Base-by-base conservation (phyloP, 1,284 basidiomycete genomes). In the Tetrapyrgos nigripes region DNA sequence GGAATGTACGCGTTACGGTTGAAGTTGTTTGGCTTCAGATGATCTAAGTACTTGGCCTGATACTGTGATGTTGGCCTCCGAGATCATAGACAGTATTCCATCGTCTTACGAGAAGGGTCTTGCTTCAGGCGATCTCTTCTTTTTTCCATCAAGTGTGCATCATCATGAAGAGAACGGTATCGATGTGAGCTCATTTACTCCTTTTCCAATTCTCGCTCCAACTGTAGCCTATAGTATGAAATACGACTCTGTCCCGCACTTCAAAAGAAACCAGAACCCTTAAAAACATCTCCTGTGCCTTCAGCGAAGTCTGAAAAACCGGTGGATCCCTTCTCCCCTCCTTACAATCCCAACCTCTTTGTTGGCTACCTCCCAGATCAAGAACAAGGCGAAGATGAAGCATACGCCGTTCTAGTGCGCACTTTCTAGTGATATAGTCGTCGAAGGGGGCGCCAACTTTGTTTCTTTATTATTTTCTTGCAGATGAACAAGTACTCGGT, bases 401-500 rank as follows among this genome's bases (percentile, higher is more conserved):
- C 87, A 58, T 93, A 94, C 76, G 85, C 86, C 49, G 80, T 92
- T 28, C 71, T 96, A 78, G 94, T 94, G 66, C 71, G 88, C 79
- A n/a, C 5, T 43, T 14, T 27, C 52, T 31, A 48, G 14, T 40
- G 53, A 40, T 19, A n/a, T n/a, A n/a, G n/a, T n/a, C n/a, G n/a
- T n/a, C n/a, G n/a, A n/a, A n/a, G n/a, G n/a, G n/a, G n/a, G n/a
- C n/a, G n/a, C n/a, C n/a, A n/a, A n/a, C n/a, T n/a, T n/a, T n/a
- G n/a, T n/a, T n/a, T n/a, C n/a, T 31, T 61, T 23, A 43, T 19
- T 45, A 55, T 53, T 35, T 21, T 21, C 33, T n/a, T 48, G 21
- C 57, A 94, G 92, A 73, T 94, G 65, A 94, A 94, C 75, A 94
- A 93, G 70, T 96, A 85, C 71, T 88, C 92, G n/a, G 84, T 96